Base-by-base conservation (phyloP, 202 grass and related monocot genomes). In the Eragrostis tef region DNA sequence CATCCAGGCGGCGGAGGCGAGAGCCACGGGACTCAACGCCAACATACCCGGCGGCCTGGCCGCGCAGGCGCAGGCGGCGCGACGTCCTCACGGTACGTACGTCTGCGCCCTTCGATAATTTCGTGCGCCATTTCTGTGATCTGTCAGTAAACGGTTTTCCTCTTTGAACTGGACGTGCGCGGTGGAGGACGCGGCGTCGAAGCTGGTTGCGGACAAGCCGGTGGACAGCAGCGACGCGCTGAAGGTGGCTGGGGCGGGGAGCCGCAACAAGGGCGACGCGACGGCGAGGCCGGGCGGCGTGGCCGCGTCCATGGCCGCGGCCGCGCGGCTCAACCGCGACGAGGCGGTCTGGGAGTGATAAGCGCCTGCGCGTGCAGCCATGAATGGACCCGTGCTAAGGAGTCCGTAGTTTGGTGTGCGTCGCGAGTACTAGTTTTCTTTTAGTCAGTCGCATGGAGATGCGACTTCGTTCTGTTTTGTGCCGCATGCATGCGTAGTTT, bases 291-390 rank as follows among this genome's bases (percentile, higher is more conserved):
- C 84, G 0, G 94, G 89, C 0, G 89, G 91, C 2, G 87, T 97
- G 25, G 86, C 84, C 0, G 88, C 82, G 21, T 91, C 88, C 41
- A 58, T 97, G 69, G 84, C 81, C 0, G 81, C 90, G 2, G 88
- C 91, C 1, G 89, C 85, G 15, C 43, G 87, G 47, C 84, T 93
- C 82, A 97, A 97, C 90, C 79, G 81, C 21, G 50, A 71, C 10
- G 58, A 74, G 42, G 70, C 80, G 64, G 78, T 80, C 21, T 80
- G 78, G 78, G 77, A 75, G 0, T 68, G 48, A n/a, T n/a, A 67
- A 9, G 10, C 2, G 9, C 19, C 34, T 2, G 4, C 4, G 45
- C 1, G 42, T 4, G 27, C 44, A 11, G 44, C 10, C 8, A 1
- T 11, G 4, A 39, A 5, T 25, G 6, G 61, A 64, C 14, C 2